phyloP scores from a whole-genome alignment of 73 alveolate species.

The Paramecium sexaurelia region DNA sequence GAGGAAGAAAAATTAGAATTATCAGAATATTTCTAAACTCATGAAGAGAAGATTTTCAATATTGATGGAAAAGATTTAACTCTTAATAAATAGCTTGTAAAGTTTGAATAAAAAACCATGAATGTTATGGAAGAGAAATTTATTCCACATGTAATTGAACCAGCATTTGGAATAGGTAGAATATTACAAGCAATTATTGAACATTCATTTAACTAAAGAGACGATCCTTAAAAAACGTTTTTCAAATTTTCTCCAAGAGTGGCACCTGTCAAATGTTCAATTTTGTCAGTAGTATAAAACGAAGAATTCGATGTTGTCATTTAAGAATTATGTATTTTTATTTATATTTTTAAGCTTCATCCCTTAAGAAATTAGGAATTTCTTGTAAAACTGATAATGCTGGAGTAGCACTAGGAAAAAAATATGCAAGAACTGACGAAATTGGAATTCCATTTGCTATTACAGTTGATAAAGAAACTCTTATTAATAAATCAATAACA shows the following conservation, averaged over 20 bases:
- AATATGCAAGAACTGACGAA: slow-evolving; percentile 99
- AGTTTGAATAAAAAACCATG: slow-evolving; percentile 84
- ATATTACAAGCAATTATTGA: slow-evolving; percentile 94
- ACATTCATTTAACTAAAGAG: slow-evolving; percentile 93
- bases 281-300: slow-evolving; percentile 89
- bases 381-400: slow-evolving; percentile 96
- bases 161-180: slow-evolving; percentile 98
- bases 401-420: slow-evolving; percentile 93
- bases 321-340: neutral
- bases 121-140: slow-evolving; percentile 93
- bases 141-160: slow-evolving; percentile 96
- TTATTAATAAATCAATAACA: slow-evolving; percentile 88
- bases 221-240: slow-evolving; percentile 88
- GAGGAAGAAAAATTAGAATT: slow-evolving; percentile 84
- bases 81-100: slow-evolving; percentile 74
- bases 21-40: slow-evolving; percentile 74
- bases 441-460: slow-evolving; percentile 99
- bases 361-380: slow-evolving; percentile 82
- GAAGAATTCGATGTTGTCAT: slow-evolving; percentile 73
- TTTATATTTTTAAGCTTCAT: slow-evolving; percentile 42
- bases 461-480: slow-evolving; percentile 96
- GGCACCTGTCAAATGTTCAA: slow-evolving; percentile 95
- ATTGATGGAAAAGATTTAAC: slow-evolving; percentile 75
- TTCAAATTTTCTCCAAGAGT: slow-evolving; percentile 91
- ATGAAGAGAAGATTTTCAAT: slow-evolving; percentile 74